Conservation (phyloP, 805 yeast genomes). For the Candida silvatica region DNA sequence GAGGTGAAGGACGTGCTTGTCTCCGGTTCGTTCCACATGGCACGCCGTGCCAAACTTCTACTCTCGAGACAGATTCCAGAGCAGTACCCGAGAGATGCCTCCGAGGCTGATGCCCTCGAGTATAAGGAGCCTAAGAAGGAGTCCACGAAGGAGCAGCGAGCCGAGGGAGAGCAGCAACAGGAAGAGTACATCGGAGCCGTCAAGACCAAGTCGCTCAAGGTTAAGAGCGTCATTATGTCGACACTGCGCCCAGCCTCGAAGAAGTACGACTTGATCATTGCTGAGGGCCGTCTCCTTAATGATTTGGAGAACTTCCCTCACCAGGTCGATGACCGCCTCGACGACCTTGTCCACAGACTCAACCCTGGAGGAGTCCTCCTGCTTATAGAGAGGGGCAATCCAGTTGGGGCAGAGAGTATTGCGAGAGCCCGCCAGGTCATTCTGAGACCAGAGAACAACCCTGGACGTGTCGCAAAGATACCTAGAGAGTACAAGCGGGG, state of each 20-base stretch:
- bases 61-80: constrained; percentile 63
- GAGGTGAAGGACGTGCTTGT: constrained; percentile 62
- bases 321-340: constrained; percentile 62
- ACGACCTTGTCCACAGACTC: constrained; percentile 48
- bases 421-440: constrained; percentile 87
- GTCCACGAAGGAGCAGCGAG: constrained; percentile 6
- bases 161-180: constrained; percentile 1
- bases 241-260: constrained; percentile 38
- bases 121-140: constrained; percentile 7
- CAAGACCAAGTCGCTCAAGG: constrained; percentile 44
- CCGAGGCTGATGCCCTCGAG: constrained; percentile 36
- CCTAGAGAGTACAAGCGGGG: constrained; percentile 57
- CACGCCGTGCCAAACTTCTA: constrained; percentile 67
- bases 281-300: constrained; percentile 67
- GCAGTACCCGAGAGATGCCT: constrained; percentile 15
- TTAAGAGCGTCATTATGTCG: constrained; percentile 47
- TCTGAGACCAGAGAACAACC: constrained; percentile 71
- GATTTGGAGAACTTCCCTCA: constrained; percentile 55
- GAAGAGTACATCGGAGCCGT: constrained; percentile 38
- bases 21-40: constrained; percentile 66
- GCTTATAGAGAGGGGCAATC: constrained; percentile 81
- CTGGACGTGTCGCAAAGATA: constrained; percentile 45
- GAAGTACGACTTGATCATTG: constrained; percentile 74
- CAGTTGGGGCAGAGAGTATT: constrained; percentile 78
- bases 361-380: constrained; percentile 77